Base-by-base conservation (phyloP, 495 filamentous ascomycete species). In the Clohesyomyces aquaticus region DNA sequence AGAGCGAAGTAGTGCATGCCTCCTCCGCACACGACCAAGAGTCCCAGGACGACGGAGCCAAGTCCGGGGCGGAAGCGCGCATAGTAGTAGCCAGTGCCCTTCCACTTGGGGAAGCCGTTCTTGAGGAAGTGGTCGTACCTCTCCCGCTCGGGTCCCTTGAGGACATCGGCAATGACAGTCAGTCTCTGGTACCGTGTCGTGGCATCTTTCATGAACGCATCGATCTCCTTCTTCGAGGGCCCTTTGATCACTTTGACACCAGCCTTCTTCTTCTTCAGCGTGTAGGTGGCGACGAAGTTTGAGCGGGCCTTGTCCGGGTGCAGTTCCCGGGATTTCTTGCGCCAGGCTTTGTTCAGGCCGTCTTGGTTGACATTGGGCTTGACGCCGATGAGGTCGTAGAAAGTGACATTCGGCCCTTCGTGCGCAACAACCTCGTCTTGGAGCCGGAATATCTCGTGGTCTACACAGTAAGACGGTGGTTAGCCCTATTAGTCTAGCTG, bases 51-150 rank as follows among this genome's bases (percentile, higher is more conserved):
- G 48, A 97, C 94, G 10, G 87, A 87, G 19, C 89, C 91, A 10
- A 97, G 78, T 11, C 94, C 94, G 0, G 94, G 94, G 26, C 94
- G 84, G 81, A 91, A 96, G 6, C 94, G 88, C 56, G 81, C 87
- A 78, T 98, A 99, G 81, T 97, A 98, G 81, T 98, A 99, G 55
- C 93, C 95, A 18, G 94, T 97, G 32, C 95, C 94, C 74, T 89
- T 90, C 94, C 95, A 98, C 50, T 83, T 86, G 11, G 94, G 94
- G 77, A 99, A 99, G 21, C 94, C 94, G 77, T 97, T 91, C 70
- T 80, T 82, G 55, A 99, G 79, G 79, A 99, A 99, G 75, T 96
- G 86, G 75, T 99, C 93, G 74, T 99, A 99, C 54, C 95, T 89
- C 69, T 89, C 91, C 43, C 95, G 84, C 21, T 78, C 78, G 1